Evolutionary conservation across 495 filamentous ascomycete species (phyloP), one percentile per base, ranked within the genome.

Genomic region (Acidiella bohemica): DNA sequence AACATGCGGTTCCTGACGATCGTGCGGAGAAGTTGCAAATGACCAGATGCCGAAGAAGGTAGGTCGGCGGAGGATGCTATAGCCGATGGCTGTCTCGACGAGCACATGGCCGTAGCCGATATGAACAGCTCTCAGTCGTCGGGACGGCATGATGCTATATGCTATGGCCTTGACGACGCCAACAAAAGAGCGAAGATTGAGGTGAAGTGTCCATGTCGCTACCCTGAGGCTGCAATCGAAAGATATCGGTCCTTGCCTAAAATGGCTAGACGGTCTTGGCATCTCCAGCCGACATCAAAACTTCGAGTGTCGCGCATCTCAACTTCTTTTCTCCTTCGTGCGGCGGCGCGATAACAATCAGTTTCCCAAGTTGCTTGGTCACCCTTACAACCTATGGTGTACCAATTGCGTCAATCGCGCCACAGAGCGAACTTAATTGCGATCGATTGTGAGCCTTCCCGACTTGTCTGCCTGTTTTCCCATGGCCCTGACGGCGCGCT

Each of bases 401-500:
- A 25, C 12, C 41, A 22, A 41, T 6, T 47, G 48, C 39, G 43
- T 51, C 43, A 42, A 2, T 51, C 43, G 31, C 38, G 38, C 34
- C 43, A 51, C 44, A 51, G 48, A 51, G 20, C 38, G 22, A 47
- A 44, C 4, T n/a, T 13, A 35, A 51, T 47, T 51, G 48, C 48
- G 43, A 12, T 51, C 27, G 43, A 9, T 31, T 12, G 4, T 16
- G 26, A 46, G 47, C 37, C 47, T 8, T 30, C 38, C 47, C 47
- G 47, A 46, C 47, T 50, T 20, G 46, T 20, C 24, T 32, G 38
- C 38, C 39, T 13, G 20, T 17, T 21, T 41, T n/a, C 20, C 17
- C 39, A 24, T 50, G 40, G 41, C 35, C 46, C 26, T 50, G 46
- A 44, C 36, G 46, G 46, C 46, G 46, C 21, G 46, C 46, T 50